Evolutionary conservation across 192 early-diverging fungal genomes (phyloP).

Genomic region (Spizellomyces punctatus): DNA sequence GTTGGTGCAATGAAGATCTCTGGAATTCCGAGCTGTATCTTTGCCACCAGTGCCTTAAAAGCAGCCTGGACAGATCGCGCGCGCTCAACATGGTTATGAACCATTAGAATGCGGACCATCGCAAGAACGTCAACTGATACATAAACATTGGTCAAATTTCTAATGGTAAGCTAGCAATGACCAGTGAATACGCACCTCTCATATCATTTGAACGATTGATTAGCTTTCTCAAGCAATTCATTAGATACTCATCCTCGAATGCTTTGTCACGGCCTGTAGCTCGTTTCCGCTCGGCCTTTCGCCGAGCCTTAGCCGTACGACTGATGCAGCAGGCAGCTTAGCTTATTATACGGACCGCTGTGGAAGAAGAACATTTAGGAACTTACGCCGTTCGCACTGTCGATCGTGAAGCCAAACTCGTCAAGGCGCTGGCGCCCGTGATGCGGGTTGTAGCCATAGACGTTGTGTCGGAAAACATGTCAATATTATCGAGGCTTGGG

Average conservation of each 20-base stretch:
- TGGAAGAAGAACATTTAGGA: not conserved
- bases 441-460: constrained; percentile 85
- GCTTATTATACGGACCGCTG: not conserved
- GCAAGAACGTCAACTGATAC: constrained; percentile 18
- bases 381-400: constrained; percentile 49
- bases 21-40: constrained; percentile 18
- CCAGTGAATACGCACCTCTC: constrained; percentile 48
- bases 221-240: constrained; percentile 68
- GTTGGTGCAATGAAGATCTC: constrained; percentile 29
- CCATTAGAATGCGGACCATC: constrained; percentile 31
- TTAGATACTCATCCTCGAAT: constrained; percentile 89
- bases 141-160: not conserved
- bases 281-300: constrained; percentile 33
- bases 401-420: constrained; percentile 37
- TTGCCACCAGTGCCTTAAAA: constrained; percentile 14
- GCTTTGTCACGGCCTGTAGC: constrained; percentile 86
- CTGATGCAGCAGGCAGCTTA: not conserved
- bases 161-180: not conserved
- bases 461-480: constrained; percentile 94
- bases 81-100: constrained; percentile 12
- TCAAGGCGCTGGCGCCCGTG: constrained; percentile 72
- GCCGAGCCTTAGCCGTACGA: constrained; percentile 45
- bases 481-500: constrained; percentile 75
- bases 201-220: constrained; percentile 58
- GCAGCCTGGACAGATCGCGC: constrained; percentile 29